Conservation (phyloP, 1,139 yeast genomes). For the Nakaseomyces uthaithaninus region DNA sequence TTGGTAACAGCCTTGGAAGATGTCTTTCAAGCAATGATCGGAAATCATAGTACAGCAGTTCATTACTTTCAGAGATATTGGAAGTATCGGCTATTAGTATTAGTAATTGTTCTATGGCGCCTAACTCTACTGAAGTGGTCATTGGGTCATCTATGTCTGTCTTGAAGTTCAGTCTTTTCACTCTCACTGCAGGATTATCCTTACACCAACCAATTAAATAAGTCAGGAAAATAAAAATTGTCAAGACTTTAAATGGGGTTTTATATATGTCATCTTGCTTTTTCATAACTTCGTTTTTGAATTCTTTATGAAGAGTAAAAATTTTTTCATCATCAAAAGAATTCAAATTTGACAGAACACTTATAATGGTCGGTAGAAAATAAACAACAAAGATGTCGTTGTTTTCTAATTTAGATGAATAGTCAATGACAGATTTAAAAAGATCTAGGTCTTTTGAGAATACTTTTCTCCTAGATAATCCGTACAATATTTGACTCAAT, state of each 20-base stretch:
- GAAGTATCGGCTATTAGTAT: conserved; percentile 64
- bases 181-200: conserved; percentile 35
- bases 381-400: conserved; percentile 59
- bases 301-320: conserved; percentile 31
- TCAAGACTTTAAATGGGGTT: conserved; percentile 51
- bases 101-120: conserved; percentile 75
- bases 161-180: conserved; percentile 37
- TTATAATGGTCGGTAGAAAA: conserved; percentile 55
- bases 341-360: conserved; percentile 36
- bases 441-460: conserved; percentile 33
- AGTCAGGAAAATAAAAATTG: conserved; percentile 53
- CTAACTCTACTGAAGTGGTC: conserved; percentile 48
- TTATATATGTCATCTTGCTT: conserved; percentile 40
- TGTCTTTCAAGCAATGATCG: conserved; percentile 60
- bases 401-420: conserved; percentile 40
- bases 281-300: conserved; percentile 28
- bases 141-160: conserved; percentile 43
- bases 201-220: conserved; percentile 69
- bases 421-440: conserved; percentile 38
- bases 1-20: conserved; percentile 48
- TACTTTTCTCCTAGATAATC: conserved; percentile 38
- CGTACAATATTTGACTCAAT: conserved; percentile 56
- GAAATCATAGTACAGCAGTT: conserved; percentile 51
- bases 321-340: conserved; percentile 33
- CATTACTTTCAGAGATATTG: conserved; percentile 30